Evolutionary conservation across 345 rosid species (phyloP), one percentile per base, ranked within the genome.

Genomic region (Gossypium longicalyx): DNA sequence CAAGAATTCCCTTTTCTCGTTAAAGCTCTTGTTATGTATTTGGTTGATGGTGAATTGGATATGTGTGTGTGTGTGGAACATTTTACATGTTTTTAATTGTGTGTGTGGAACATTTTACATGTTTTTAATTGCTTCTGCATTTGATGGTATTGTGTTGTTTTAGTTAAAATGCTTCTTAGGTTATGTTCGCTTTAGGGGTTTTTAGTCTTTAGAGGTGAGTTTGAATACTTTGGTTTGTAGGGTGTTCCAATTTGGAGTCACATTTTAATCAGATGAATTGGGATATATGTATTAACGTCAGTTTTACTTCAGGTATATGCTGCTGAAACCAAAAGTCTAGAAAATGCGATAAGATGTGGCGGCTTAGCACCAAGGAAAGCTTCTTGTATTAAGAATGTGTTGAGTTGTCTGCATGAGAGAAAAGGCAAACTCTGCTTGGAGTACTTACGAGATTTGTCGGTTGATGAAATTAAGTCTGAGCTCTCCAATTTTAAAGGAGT

Each of bases 321-420:
- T 41, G 92, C 97, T 71, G 94, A 92, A 56, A 22, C 84, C 0
- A 87, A 79, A 67, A 77, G 70, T 48, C 49, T 94, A 49, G 97
- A 94, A 83, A 71, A 70, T 82, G 91, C 93, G 27, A 94, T 94
- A 76, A 81, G 94, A 78, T 92, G 97, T 80, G 97, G 97, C 74
- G 98, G 98, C 69, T 82, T 94, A 79, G 97, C 98, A 5, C 94
- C 97, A 0, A 89, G 85, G 20, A 92, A 90, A 78, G 87, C 95
- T 22, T 77, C 91, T 13, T 92, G 94, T 75, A 89, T 94, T 54
- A 89, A 86, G 82, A 90, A 90, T 83, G 74, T 94, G 12, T 78
- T 90, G 76, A 83, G 44, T 72, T 81, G 85, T 71, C 83, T 94
- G 84, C 81, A 85, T 52, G 83, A 85, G 67, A 86, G 84, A 47